These are phyloP conservation scores for Termitomyces sp. DNA, from an alignment of 768 basidiomycete species.

Conservation along the genomic window DNA sequence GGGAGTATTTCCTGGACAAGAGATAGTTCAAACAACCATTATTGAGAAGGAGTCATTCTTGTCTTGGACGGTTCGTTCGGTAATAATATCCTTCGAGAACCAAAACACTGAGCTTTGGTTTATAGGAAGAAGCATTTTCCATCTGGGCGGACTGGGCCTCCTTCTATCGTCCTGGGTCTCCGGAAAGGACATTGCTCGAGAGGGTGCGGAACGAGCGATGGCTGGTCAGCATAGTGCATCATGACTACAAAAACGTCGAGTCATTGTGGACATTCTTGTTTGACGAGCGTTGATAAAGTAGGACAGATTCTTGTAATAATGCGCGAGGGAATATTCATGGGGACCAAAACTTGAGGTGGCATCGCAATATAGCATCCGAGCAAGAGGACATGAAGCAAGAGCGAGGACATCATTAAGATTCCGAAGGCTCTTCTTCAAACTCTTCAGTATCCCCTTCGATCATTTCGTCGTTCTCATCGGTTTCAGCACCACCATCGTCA, in stretches of 20 bases:
- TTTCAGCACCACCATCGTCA: slow-evolving; percentile 41
- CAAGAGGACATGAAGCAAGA: neutral
- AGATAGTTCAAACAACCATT: slow-evolving; percentile 93
- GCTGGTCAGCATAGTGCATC: slow-evolving; percentile 91
- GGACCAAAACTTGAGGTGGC: neutral
- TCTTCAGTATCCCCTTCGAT: slow-evolving; percentile 48
- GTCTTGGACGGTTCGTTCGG: slow-evolving; percentile 80
- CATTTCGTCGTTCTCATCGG: slow-evolving; percentile 36
- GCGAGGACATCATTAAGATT: slow-evolving; percentile 15
- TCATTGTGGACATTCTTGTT: slow-evolving; percentile 87
- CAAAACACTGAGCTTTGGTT: neutral
- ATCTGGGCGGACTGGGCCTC: slow-evolving; percentile 96
- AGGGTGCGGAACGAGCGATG: slow-evolving; percentile 68
- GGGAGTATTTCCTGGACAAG: slow-evolving; percentile 97
- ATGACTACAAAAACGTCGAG: slow-evolving; percentile 77
- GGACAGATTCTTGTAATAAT: slow-evolving; percentile 9
- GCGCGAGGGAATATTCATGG: neutral
- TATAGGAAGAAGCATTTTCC: slow-evolving; percentile 90
- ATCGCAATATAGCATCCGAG: neutral
- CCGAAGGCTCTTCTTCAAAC: slow-evolving; percentile 43
- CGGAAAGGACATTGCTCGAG: slow-evolving; percentile 71
- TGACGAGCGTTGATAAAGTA: slow-evolving; percentile 14
- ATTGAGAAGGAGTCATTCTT: slow-evolving; percentile 94
- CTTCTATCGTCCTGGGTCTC: slow-evolving; percentile 73
- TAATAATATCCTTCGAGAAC: neutral